phyloP scores from a whole-genome alignment of 805 yeast species.

The Candida xiaguanensis region DNA sequence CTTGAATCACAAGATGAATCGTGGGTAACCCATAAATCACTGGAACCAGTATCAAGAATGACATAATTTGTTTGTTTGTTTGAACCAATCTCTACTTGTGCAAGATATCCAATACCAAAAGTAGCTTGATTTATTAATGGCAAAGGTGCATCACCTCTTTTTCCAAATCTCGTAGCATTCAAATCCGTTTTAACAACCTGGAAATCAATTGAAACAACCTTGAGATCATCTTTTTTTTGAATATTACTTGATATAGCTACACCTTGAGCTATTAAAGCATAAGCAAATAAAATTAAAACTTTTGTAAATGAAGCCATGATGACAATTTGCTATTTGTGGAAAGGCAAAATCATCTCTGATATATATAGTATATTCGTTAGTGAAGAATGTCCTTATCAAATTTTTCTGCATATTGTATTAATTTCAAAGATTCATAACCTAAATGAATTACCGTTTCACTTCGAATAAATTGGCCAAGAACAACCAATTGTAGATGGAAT shows the following conservation, averaged over 20 bases:
- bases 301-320: too few relatives aligned
- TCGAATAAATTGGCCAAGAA: too few relatives aligned
- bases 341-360: too few relatives aligned
- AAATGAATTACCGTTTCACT: too few relatives aligned
- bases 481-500: too few relatives aligned
- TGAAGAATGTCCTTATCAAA: too few relatives aligned
- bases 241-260: constrained; percentile 4
- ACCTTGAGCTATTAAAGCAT: constrained; percentile 8
- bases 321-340: too few relatives aligned
- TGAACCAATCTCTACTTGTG: constrained; percentile 12
- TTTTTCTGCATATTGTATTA: too few relatives aligned
- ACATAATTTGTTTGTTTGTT: constrained; percentile 15
- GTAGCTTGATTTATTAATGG: constrained; percentile 3
- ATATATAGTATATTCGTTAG: too few relatives aligned
- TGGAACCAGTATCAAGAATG: constrained; percentile 23
- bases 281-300: constrained; percentile 5
- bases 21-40: constrained; percentile 26
- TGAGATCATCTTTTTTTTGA: constrained; percentile 4
- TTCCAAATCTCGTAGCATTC: neutral
- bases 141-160: constrained; percentile 3
- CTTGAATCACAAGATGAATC: constrained; percentile 13
- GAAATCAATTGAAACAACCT: constrained; percentile 7
- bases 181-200: constrained; percentile 5
- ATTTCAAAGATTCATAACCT: too few relatives aligned
- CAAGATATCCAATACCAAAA: constrained; percentile 3